phyloP scores from a whole-genome alignment of 805 yeast species.

The Candida khao-thaluensis region DNA sequence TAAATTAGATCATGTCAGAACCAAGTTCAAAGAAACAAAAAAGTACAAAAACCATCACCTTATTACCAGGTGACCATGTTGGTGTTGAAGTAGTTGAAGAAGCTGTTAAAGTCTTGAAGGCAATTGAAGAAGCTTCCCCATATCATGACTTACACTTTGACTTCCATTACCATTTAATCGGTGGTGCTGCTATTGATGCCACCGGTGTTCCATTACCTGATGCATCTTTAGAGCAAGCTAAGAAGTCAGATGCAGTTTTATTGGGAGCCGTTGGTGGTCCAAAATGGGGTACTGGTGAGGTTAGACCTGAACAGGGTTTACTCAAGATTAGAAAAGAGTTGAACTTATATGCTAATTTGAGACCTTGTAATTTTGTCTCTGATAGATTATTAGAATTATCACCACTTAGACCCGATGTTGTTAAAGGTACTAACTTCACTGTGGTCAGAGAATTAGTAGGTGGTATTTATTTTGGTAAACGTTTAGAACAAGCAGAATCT shows the following conservation, averaged over 20 bases:
- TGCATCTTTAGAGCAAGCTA: slow-evolving; percentile 77
- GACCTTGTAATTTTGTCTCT: slow-evolving; percentile 93
- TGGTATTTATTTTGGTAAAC: slow-evolving; percentile 96
- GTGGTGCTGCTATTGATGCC: slow-evolving; percentile 98
- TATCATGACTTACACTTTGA: slow-evolving; percentile 56
- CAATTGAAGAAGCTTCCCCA: slow-evolving; percentile 57
- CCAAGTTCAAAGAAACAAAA: slow-evolving; percentile 20
- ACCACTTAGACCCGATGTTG: slow-evolving; percentile 83
- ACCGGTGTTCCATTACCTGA: slow-evolving; percentile 91
- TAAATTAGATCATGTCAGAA: slow-evolving; percentile 16
- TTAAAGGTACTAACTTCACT: slow-evolving; percentile 84
- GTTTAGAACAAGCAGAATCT: slow-evolving; percentile 85
- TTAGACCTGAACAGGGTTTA: slow-evolving; percentile 97
- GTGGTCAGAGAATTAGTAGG: slow-evolving; percentile 97
- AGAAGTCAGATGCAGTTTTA: slow-evolving; percentile 88
- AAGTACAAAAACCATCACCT: slow-evolving; percentile 65
- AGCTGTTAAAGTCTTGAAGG: slow-evolving; percentile 86
- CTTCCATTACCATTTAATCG: slow-evolving; percentile 82
- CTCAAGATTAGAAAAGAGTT: slow-evolving; percentile 92
- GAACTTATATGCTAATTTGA: slow-evolving; percentile 89
- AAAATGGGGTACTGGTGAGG: slow-evolving; percentile 96
- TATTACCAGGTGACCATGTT: slow-evolving; percentile 95
- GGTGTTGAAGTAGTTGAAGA: slow-evolving; percentile 88
- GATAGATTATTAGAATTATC: slow-evolving; percentile 82
- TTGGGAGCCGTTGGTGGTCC: slow-evolving; percentile 99